Evolutionary conservation across 352 stramenopile genomes (phyloP).

Genomic region (Globisporangium spiculum): DNA sequence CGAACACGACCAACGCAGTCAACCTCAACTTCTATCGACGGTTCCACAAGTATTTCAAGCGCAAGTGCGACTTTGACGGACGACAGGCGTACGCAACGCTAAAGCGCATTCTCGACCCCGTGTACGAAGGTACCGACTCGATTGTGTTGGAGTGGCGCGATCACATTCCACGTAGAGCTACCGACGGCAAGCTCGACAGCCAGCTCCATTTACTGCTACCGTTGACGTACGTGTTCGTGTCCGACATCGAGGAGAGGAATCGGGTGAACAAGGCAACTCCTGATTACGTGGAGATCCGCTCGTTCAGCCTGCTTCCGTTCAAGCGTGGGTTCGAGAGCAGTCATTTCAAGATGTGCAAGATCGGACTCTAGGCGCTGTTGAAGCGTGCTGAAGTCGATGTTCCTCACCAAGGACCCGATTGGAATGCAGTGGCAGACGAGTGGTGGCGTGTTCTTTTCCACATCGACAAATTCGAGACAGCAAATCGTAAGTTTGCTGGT

Average conservation of each 20-base stretch:
- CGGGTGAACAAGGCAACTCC: background rate
- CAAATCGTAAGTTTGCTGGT: constrained; percentile 2
- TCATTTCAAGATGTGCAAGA: constrained; percentile 22
- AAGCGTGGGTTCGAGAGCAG: constrained; percentile 22
- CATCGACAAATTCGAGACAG: constrained; percentile 19
- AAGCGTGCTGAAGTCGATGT: constrained; percentile 1
- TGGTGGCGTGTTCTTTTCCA: constrained; percentile 16
- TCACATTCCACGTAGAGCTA: background rate
- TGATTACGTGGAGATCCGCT: constrained; percentile 6
- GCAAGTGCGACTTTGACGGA: constrained; percentile 4
- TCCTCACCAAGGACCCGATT: background rate
- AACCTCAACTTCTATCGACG: constrained; percentile 11
- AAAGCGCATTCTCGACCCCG: constrained; percentile 9
- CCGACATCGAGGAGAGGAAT: constrained; percentile 13
- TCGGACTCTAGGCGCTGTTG: constrained; percentile 5
- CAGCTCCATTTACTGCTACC: background rate
- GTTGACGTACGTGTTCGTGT: constrained; percentile 7
- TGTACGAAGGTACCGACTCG: constrained; percentile 4
- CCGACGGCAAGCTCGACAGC: constrained; percentile 7
- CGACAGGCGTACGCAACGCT: constrained; percentile 11
- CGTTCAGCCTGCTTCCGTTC: constrained; percentile 17
- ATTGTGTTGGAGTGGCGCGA: constrained; percentile 7
- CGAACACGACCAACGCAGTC: constrained; percentile 9
- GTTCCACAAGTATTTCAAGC: constrained; percentile 12
- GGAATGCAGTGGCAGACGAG: background rate